A percentile compares a stretch with the other conserved stretches of the same genome.
These are phyloP conservation scores for Bryum argenteum DNA, from an alignment of 225 moss, liverwort and hornwort genomes.

Conservation along the genomic window DNA sequence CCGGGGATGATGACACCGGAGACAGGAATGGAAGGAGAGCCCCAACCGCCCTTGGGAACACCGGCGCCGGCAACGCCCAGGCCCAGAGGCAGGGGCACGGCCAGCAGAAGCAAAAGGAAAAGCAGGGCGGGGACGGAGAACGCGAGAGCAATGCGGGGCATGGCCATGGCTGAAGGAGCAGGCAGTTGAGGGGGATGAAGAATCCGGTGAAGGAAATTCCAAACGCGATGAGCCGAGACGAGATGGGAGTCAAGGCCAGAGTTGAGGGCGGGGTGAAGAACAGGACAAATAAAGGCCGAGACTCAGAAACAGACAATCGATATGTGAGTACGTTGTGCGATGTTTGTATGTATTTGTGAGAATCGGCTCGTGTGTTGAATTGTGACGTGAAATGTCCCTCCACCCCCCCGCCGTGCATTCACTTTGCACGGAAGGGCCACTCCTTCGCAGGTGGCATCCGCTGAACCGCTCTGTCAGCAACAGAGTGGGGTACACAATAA, in stretches of 20 bases:
- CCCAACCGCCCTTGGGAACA: conserved; percentile 80
- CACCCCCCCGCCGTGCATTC: too few species aligned
- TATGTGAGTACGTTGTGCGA: too few species aligned
- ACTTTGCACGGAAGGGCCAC: too few species aligned
- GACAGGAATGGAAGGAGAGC: conserved; percentile 63
- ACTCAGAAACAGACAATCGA: too few species aligned
- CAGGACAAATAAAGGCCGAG: neutral
- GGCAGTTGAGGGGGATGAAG: neutral
- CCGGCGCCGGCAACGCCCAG: conserved; percentile 56
- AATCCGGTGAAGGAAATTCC: neutral
- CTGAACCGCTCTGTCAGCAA: too few species aligned
- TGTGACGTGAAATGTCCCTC: too few species aligned
- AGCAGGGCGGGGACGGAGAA: conserved; percentile 26
- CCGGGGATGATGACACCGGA: conserved; percentile 95
- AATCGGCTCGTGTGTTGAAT: too few species aligned
- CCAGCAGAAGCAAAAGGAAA: conserved; percentile 36
- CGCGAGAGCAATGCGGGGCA: conserved; percentile 23
- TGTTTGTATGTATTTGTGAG: too few species aligned
- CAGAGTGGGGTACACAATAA: too few species aligned
- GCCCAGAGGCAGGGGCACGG: conserved; percentile 21
- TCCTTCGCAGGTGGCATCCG: too few species aligned
- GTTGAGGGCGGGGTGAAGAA: neutral
- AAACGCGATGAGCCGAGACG: neutral
- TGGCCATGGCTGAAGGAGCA: conserved; percentile 4
- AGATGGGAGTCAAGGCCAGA: too few species aligned